Percentiles rank a stretch among this genome's conserved stretches.
These are phyloP conservation scores for Actinidia chinensis DNA, from an alignment of 179 eudicot species.

Conservation along the genomic window DNA sequence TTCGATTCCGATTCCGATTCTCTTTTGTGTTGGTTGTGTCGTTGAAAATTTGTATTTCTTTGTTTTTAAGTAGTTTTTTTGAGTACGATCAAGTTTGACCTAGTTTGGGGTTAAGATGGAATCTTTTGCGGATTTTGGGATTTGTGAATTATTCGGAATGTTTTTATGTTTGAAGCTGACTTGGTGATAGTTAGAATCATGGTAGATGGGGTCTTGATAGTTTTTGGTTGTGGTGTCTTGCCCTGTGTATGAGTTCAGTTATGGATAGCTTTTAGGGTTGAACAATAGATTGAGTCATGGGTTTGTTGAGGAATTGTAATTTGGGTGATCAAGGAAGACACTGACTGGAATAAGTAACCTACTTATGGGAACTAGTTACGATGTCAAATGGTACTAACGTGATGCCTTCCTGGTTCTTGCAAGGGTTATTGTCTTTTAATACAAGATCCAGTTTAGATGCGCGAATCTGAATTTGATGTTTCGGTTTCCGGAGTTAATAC, in stretches of 20 bases:
- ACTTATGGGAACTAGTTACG: background rate
- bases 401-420: background rate
- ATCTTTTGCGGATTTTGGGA: background rate
- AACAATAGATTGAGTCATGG: background rate
- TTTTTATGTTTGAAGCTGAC: background rate
- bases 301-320: conserved; percentile 4
- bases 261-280: background rate
- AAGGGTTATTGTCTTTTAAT: background rate
- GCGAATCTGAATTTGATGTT: background rate
- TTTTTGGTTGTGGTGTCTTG: background rate
- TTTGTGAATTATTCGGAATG: background rate
- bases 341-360: background rate
- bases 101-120: background rate
- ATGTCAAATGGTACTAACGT: background rate
- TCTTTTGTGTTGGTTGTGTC: background rate
- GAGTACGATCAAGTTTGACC: conserved; percentile 11
- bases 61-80: background rate
- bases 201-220: background rate
- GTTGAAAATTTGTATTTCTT: background rate
- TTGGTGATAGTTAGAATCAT: background rate
- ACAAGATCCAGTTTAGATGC: background rate
- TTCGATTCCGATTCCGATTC: background rate
- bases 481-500: background rate
- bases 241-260: background rate
- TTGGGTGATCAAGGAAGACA: background rate